Base-by-base conservation (phyloP, 2,329 filamentous ascomycete species). In the Biscogniauxia sp. region DNA sequence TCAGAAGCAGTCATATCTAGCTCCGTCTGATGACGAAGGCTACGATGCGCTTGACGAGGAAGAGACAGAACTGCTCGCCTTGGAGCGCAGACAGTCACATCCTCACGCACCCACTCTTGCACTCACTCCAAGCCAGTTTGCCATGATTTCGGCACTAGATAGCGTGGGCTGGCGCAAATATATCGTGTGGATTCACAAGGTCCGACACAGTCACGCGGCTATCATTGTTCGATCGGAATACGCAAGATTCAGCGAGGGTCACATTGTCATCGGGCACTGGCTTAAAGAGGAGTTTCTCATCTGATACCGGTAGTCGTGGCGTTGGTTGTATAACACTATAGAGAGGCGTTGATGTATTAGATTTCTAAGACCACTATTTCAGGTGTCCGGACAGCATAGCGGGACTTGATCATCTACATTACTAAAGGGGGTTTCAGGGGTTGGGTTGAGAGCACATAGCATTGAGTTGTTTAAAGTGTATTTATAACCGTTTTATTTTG, bases 141-240 rank as follows among this genome's bases (percentile, higher is more conserved):
- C 84, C 54, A 97, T 97, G 85, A 90, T 97, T 63, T 82, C 89
- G 28, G 85, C 87, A 9, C 79, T 98, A 54, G 87, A 98, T 68
- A 73, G 74, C n/a, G 72, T 88, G 1, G 80, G 82, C 4, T 89
- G 85, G 83, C 79, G 81, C 54, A 90, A 88, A 73, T 88, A 85
- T 65, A 85, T 83, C 0, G 85, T 93, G 3, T 88, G 89, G 76
- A 93, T 95, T 49, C 89, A 90, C 65, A 90, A 93, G 5, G 83
- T 87, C 58, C 78, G 82, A n/a, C 92, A 97, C 72, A 91, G 86
- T 61, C 94, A 98, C 75, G 94, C 93, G 0, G 93, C 93, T 2
- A 96, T 98, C 54, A 91, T 98, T 64, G 88, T 96, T 41, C 84
- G 94, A 45, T 85, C 81, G 60, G 85, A 89, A 49, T 88, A 86